Conservation (phyloP, 345 rosid species). For the Acer saccharum region DNA sequence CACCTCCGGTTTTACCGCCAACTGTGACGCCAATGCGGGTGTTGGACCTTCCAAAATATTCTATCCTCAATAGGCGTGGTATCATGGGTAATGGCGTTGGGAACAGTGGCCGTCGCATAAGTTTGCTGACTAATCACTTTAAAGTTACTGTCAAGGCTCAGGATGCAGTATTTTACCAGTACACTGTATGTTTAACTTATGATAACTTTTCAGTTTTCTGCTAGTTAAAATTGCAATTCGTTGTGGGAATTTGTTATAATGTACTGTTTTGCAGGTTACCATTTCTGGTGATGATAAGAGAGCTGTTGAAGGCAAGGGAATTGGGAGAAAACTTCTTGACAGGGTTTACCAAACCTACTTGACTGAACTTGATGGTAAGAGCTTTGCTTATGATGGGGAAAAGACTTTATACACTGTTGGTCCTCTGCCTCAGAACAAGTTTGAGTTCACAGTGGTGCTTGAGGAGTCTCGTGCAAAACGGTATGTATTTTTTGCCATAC, state of each 20-base stretch:
- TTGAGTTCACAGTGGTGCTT: conserved; percentile 60
- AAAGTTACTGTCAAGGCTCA: conserved; percentile 53
- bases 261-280: conserved; percentile 55
- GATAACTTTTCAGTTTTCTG: conserved; percentile 17
- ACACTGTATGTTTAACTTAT: conserved; percentile 53
- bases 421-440: conserved; percentile 65
- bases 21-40: no score
- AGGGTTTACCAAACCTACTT: conserved; percentile 67
- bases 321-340: conserved; percentile 73
- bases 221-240: conserved; percentile 9
- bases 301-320: conserved; percentile 58
- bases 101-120: conserved; percentile 43
- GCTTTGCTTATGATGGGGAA: conserved; percentile 85
- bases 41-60: conserved; percentile 40
- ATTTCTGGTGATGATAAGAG: conserved; percentile 55
- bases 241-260: conserved; percentile 4
- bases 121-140: conserved; percentile 70
- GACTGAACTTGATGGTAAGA: conserved; percentile 60
- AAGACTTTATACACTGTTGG: conserved; percentile 73
- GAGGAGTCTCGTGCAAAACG: conserved; percentile 63
- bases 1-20: conserved; percentile 29
- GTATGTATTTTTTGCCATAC: conserved; percentile 32
- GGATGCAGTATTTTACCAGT: conserved; percentile 76
- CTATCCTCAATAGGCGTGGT: conserved; percentile 51
- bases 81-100: conserved; percentile 63